Percentiles rank a stretch among this genome's conserved stretches.
Conservation (phyloP, 1,284 basidiomycete genomes). For the Paramarasmius palmivorus region DNA sequence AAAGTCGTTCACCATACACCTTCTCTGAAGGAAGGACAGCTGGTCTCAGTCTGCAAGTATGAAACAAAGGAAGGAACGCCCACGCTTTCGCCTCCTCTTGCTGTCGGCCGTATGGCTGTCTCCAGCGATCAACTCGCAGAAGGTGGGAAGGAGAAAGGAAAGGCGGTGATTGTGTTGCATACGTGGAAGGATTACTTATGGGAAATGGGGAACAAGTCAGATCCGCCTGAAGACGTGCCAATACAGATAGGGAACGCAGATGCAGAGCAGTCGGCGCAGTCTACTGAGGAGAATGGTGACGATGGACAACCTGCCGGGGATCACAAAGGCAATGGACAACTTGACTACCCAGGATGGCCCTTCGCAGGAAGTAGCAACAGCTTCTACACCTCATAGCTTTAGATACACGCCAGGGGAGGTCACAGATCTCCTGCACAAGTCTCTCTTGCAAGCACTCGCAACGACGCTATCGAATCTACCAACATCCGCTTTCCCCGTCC, state of each 20-base stretch:
- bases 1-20: conserved; percentile 58
- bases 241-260: conserved; percentile 24
- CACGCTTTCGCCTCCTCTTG: conserved; percentile 56
- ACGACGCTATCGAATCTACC: conserved; percentile 49
- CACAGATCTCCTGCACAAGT: conserved; percentile 61
- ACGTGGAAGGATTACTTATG: conserved; percentile 74
- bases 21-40: conserved; percentile 41
- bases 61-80: conserved; percentile 29
- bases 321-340: not conserved
- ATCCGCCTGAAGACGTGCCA: conserved; percentile 47
- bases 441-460: conserved; percentile 71
- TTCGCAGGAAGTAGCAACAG: conserved; percentile 14
- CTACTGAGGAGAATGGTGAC: conserved; percentile 20
- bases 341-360: no score
- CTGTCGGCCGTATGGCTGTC: conserved; percentile 69
- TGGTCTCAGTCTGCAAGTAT: conserved; percentile 62
- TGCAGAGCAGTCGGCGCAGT: conserved; percentile 18
- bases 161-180: conserved; percentile 70
- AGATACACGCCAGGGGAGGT: conserved; percentile 53
- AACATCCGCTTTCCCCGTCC: conserved; percentile 66
- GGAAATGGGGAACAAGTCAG: conserved; percentile 61
- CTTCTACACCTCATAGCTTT: conserved; percentile 10
- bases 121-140: conserved; percentile 43
- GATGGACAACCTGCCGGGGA: not conserved
- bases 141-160: conserved; percentile 59